These are phyloP conservation scores for Phytophthora quininea DNA, from an alignment of 352 stramenopile species.

Conservation along the genomic window DNA sequence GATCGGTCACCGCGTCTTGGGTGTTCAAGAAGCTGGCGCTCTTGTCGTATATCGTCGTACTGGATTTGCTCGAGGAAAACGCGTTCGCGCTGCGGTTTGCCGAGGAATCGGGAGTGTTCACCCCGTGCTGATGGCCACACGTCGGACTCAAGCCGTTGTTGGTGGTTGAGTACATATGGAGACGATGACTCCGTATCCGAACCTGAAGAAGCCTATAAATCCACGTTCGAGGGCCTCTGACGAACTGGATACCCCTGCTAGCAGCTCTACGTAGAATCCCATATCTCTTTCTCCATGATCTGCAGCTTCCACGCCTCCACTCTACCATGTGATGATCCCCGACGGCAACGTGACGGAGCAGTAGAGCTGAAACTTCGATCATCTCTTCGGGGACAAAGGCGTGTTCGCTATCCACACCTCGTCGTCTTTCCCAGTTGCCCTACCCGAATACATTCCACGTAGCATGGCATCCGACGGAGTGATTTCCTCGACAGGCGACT, in stretches of 20 bases:
- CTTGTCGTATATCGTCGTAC: too few relatives aligned
- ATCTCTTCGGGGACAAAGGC: constrained; percentile 61
- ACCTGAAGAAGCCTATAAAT: constrained; percentile 8
- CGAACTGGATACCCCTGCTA: constrained; percentile 29
- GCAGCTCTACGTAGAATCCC: constrained; percentile 33
- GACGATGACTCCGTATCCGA: constrained; percentile 17
- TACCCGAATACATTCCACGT: constrained; percentile 63
- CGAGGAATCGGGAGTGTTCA: too few relatives aligned
- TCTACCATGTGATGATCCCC: constrained; percentile 61
- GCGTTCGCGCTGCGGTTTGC: too few relatives aligned
- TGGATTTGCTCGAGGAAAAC: too few relatives aligned
- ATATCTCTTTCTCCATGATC: constrained; percentile 23
- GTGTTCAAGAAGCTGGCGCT: too few relatives aligned
- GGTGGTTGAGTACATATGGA: constrained; percentile 60
- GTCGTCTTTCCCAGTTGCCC: constrained; percentile 71
- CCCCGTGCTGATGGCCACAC: constrained; percentile 1
- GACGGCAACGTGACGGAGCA: constrained; percentile 48
- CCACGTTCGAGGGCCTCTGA: constrained; percentile 30
- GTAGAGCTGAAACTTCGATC: constrained; percentile 24
- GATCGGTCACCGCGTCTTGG: too few relatives aligned
- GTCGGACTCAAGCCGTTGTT: constrained; percentile 51
- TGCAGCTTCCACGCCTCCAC: constrained; percentile 8
- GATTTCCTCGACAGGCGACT: constrained; percentile 66
- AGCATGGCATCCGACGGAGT: constrained; percentile 52
- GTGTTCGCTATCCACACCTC: constrained; percentile 58